Conservation (phyloP, 768 basidiomycete genomes). For the Boletus rufocinnamomeus region DNA sequence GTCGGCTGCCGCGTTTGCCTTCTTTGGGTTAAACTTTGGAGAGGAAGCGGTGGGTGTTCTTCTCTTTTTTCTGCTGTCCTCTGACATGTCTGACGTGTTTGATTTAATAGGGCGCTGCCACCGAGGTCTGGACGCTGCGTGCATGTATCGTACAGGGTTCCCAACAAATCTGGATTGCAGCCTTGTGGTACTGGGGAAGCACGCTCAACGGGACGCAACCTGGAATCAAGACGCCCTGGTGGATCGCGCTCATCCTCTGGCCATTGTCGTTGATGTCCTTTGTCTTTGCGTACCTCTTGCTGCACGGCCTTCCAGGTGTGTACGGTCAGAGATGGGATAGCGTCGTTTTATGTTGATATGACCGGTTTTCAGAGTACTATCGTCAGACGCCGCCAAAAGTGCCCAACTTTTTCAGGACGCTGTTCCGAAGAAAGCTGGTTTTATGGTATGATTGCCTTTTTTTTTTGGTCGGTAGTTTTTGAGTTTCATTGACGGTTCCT, state of each 20-base stretch:
- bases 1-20: constrained; percentile 90
- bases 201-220: constrained; percentile 60
- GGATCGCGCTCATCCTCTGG: constrained; percentile 81
- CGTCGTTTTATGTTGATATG: constrained; percentile 1
- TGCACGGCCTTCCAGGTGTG: constrained; percentile 82
- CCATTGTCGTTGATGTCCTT: constrained; percentile 77
- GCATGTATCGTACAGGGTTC: constrained; percentile 94
- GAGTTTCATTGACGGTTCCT: not conserved
- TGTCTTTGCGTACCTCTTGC: constrained; percentile 79
- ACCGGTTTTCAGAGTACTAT: constrained; percentile 65
- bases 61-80: not conserved
- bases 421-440: constrained; percentile 89
- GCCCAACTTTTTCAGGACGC: constrained; percentile 85
- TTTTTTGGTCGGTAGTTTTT: not conserved
- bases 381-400: constrained; percentile 93
- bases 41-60: constrained; percentile 79
- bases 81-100: constrained; percentile 8
- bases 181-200: constrained; percentile 95
- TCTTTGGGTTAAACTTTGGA: constrained; percentile 96
- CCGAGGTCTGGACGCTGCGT: constrained; percentile 90
- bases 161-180: constrained; percentile 95
- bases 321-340: constrained; percentile 3
- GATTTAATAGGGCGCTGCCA: constrained; percentile 73
- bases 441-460: constrained; percentile 55
- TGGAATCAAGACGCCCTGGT: constrained; percentile 71